A percentile compares a stretch with the other conserved stretches of the same genome.
Conservation (phyloP, 495 filamentous ascomycete genomes). For the Achaetomiella virescens region DNA sequence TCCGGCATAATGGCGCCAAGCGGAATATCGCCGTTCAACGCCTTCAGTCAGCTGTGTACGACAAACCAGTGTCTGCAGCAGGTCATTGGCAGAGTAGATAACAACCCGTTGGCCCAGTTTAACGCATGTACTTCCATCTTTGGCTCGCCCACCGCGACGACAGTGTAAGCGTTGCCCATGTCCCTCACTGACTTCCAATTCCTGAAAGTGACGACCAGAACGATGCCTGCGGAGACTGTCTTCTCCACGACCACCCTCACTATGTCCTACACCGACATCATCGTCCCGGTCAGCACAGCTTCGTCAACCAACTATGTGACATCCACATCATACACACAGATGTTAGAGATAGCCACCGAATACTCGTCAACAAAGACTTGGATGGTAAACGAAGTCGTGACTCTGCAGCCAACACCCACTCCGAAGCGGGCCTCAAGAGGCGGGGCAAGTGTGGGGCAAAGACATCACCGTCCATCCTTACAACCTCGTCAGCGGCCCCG, state of each 20-base stretch:
- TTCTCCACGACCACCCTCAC: constrained; percentile 2
- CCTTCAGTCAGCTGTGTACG: constrained; percentile 16
- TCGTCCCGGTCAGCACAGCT: not conserved
- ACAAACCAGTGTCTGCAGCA: constrained; percentile 6
- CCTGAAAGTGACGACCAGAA: constrained; percentile 27
- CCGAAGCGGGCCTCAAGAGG: too few species aligned
- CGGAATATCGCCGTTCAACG: constrained; percentile 48
- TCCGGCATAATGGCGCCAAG: too few species aligned
- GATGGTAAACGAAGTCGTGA: too few species aligned
- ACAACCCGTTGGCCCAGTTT: constrained; percentile 6
- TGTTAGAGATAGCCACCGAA: not conserved
- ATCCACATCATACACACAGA: not conserved
- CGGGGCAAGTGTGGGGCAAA: too few species aligned
- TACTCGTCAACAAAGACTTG: too few species aligned
- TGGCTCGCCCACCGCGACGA: constrained; percentile 22
- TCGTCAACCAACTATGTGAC: not conserved
- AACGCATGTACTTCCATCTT: constrained; percentile 2
- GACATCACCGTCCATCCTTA: too few species aligned
- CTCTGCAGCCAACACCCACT: too few species aligned
- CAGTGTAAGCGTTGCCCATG: constrained; percentile 7
- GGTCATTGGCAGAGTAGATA: constrained; percentile 2
- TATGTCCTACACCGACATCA: constrained; percentile 5
- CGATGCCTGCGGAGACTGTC: constrained; percentile 21
- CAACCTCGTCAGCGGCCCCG: too few species aligned
- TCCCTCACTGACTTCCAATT: too few species aligned